phyloP scores from a whole-genome alignment of 441 rosid species.

The Eruca vesicaria region DNA sequence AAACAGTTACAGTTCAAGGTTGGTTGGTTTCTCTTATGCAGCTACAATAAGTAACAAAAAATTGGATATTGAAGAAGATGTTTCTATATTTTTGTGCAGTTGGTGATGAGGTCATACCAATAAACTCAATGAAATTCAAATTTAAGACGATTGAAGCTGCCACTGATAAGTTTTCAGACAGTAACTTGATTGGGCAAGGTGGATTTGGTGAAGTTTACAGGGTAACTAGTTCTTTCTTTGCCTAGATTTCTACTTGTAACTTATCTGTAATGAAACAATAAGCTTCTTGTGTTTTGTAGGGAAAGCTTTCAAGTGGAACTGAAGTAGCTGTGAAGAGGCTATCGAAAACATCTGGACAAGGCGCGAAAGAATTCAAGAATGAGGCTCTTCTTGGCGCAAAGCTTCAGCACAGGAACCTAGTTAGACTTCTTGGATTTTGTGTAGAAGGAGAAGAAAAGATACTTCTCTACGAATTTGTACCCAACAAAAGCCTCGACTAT shows the following conservation, averaged over 20 bases:
- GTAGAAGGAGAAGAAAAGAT: slow-evolving; percentile 36
- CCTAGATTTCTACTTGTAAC: background rate
- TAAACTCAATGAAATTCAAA: slow-evolving; percentile 38
- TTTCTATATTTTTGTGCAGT: slow-evolving; percentile 12
- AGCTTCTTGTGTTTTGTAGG: slow-evolving; percentile 25
- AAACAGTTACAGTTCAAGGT: background rate
- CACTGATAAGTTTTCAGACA: slow-evolving; percentile 35
- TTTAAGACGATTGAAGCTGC: slow-evolving; percentile 30
- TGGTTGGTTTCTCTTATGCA: background rate
- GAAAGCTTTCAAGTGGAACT: slow-evolving; percentile 31
- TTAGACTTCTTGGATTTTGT: slow-evolving; percentile 42
- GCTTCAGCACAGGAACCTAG: slow-evolving; percentile 49
- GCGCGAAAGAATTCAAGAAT: slow-evolving; percentile 42
- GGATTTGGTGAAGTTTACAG: slow-evolving; percentile 54
- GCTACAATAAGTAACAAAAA: background rate
- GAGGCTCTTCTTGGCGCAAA: slow-evolving; percentile 37
- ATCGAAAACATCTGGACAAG: slow-evolving; percentile 36
- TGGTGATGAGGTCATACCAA: slow-evolving; percentile 21
- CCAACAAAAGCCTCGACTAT: slow-evolving; percentile 46
- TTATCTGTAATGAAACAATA: background rate
- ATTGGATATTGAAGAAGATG: background rate
- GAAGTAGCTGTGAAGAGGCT: slow-evolving; percentile 40
- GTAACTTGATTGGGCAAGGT: slow-evolving; percentile 47
- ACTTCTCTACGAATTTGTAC: slow-evolving; percentile 40
- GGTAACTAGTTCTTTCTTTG: slow-evolving; percentile 19